These are phyloP conservation scores for Scutellaria minor DNA, from an alignment of 257 asterid species.

Conservation along the genomic window DNA sequence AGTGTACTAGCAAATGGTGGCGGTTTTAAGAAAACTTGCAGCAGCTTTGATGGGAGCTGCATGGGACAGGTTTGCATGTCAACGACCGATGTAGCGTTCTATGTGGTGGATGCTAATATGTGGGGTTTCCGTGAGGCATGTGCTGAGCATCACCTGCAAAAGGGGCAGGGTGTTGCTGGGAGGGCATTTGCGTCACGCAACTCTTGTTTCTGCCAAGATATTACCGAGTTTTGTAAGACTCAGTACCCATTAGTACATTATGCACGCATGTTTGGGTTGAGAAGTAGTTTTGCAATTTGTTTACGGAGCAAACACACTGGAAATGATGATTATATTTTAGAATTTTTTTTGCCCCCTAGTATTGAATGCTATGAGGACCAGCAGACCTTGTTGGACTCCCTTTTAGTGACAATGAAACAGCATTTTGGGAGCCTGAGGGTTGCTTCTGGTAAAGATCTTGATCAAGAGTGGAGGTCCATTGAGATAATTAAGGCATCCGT, in stretches of 20 bases:
- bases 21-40: slow-evolving; percentile 82
- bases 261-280: slow-evolving; percentile 80
- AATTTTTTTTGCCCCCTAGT: slow-evolving; percentile 70
- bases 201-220: slow-evolving; percentile 71
- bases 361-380: slow-evolving; percentile 54
- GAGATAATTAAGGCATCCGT: slow-evolving; percentile 62
- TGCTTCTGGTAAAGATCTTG: slow-evolving; percentile 84
- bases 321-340: slow-evolving; percentile 78
- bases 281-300: slow-evolving; percentile 77
- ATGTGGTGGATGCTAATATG: slow-evolving; percentile 82
- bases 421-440: slow-evolving; percentile 80
- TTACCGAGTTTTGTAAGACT: slow-evolving; percentile 72
- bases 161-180: slow-evolving; percentile 94
- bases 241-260: slow-evolving; percentile 95
- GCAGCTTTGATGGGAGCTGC: slow-evolving; percentile 95
- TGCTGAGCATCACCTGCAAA: slow-evolving; percentile 86
- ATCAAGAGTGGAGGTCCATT: slow-evolving; percentile 68
- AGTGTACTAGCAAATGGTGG: slow-evolving; percentile 83
- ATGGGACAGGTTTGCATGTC: slow-evolving; percentile 95
- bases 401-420: slow-evolving; percentile 73
- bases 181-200: slow-evolving; percentile 71
- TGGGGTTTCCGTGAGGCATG: slow-evolving; percentile 96
- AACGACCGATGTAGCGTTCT: slow-evolving; percentile 76
- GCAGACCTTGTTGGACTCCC: slow-evolving; percentile 60
- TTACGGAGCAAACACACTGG: slow-evolving; percentile 80